These are phyloP conservation scores for Pharus latifolius DNA, from an alignment of 176 grass and related monocot genomes.

Conservation along the genomic window DNA sequence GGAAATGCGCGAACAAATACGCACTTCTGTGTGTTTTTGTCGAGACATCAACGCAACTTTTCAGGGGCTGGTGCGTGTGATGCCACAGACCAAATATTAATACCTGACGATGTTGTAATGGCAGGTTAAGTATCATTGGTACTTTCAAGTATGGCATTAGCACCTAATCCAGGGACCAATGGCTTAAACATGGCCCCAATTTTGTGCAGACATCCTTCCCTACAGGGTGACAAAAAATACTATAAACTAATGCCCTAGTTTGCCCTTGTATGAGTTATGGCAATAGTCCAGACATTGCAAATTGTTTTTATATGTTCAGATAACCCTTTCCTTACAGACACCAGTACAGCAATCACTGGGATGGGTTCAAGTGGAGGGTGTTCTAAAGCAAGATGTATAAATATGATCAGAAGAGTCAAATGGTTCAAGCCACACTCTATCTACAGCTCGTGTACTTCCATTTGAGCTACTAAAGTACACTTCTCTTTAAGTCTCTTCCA, in stretches of 20 bases:
- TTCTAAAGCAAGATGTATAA: constrained; percentile 11
- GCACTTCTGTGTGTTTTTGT: background rate
- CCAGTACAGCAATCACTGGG: background rate
- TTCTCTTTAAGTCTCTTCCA: background rate
- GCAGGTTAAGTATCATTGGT: background rate
- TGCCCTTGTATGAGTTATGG: background rate
- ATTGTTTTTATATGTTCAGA: background rate
- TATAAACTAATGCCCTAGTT: background rate
- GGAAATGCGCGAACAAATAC: background rate
- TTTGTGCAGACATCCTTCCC: constrained; percentile 8
- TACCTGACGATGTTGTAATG: background rate
- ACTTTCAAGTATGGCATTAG: background rate
- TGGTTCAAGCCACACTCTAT: constrained; percentile 4
- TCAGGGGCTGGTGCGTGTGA: background rate
- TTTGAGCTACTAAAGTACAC: background rate
- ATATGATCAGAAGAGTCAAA: background rate
- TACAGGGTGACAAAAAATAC: background rate
- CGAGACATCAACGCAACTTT: constrained; percentile 24
- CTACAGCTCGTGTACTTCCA: background rate
- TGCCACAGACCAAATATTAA: constrained; percentile 7
- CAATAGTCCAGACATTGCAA: constrained; percentile 9
- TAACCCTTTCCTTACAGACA: constrained; percentile 15
- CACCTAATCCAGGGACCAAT: constrained; percentile 12
- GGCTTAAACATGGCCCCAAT: constrained; percentile 13
- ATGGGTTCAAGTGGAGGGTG: background rate